Conservation (phyloP, 768 basidiomycete species). For the Russula olivacea region DNA sequence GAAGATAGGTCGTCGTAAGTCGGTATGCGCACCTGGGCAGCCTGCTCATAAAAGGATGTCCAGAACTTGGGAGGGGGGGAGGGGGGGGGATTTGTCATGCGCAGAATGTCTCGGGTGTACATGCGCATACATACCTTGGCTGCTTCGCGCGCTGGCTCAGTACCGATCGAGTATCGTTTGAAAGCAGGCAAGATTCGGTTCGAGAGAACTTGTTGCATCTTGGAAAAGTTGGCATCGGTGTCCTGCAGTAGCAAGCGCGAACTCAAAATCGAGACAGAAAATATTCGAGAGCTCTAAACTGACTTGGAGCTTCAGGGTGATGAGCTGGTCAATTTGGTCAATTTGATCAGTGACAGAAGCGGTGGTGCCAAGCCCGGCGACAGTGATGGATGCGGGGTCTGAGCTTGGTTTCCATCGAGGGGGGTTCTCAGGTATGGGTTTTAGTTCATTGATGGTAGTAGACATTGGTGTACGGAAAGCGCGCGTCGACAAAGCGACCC, state of each 20-base stretch:
- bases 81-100: neutral
- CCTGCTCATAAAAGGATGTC: constrained; percentile 93
- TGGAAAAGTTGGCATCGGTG: constrained; percentile 90
- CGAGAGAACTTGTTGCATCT: constrained; percentile 79
- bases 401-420: constrained; percentile 60
- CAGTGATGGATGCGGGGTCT: constrained; percentile 56
- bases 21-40: constrained; percentile 81
- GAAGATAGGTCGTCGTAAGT: constrained; percentile 57
- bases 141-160: constrained; percentile 83
- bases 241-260: constrained; percentile 42
- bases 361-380: constrained; percentile 66
- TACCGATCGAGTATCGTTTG: constrained; percentile 81
- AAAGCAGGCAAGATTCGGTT: constrained; percentile 80
- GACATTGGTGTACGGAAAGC: neutral
- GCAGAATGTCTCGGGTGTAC: neutral
- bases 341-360: constrained; percentile 76
- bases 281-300: neutral
- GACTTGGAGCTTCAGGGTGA: constrained; percentile 87
- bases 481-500: neutral
- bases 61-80: constrained; percentile 61
- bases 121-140: constrained; percentile 54
- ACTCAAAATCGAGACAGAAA: neutral
- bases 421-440: constrained; percentile 53
- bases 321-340: constrained; percentile 93
- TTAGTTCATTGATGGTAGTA: constrained; percentile 24